These are phyloP conservation scores for Ogataea nonfermentans DNA, from an alignment of 805 yeast genomes.

Conservation along the genomic window DNA sequence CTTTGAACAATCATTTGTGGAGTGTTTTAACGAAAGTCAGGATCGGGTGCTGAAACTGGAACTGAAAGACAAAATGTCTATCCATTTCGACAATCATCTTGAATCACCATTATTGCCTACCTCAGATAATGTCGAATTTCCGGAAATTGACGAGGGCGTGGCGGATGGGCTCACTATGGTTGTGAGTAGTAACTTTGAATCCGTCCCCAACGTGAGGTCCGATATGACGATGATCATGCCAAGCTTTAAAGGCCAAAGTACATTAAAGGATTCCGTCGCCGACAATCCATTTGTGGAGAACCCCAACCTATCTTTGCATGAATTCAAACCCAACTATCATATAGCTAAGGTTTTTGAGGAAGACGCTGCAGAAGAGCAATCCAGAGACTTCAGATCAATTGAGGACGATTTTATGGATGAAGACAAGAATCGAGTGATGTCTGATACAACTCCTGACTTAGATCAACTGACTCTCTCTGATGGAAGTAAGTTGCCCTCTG, in stretches of 20 bases:
- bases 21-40: slow-evolving; percentile 17
- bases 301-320: background rate
- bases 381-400: background rate
- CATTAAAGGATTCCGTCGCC: background rate
- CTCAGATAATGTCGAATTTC: slow-evolving; percentile 7
- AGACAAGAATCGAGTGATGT: slow-evolving; percentile 14
- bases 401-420: slow-evolving; percentile 19
- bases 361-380: background rate
- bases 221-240: slow-evolving; percentile 42
- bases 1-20: slow-evolving; percentile 17
- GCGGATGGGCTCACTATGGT: slow-evolving; percentile 33
- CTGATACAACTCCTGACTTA: slow-evolving; percentile 23
- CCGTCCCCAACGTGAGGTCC: slow-evolving; percentile 17
- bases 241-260: slow-evolving; percentile 15
- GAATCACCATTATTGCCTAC: slow-evolving; percentile 5
- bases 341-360: slow-evolving; percentile 16
- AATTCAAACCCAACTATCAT: slow-evolving; percentile 10
- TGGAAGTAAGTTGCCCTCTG: slow-evolving; percentile 7
- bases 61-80: slow-evolving; percentile 7
- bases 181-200: slow-evolving; percentile 20
- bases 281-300: slow-evolving; percentile 21
- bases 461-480: slow-evolving; percentile 20
- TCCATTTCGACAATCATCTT: background rate
- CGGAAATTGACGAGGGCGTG: slow-evolving; percentile 16
- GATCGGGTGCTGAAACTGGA: slow-evolving; percentile 15